phyloP scores from a whole-genome alignment of 2,329 filamentous ascomycete genomes.

The Magnaporthiopsis poae region DNA sequence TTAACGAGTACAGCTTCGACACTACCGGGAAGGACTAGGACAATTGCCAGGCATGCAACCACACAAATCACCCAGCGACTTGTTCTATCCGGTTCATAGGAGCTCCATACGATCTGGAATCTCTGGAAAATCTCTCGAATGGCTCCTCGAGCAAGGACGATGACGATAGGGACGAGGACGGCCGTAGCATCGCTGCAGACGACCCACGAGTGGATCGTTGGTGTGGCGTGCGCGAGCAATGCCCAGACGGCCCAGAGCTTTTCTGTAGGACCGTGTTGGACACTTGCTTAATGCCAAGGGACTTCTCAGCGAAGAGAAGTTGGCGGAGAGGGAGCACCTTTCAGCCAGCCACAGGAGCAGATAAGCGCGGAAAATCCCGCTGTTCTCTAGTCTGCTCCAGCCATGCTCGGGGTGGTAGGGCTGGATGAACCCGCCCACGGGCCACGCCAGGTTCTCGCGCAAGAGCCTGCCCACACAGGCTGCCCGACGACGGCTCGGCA shows the following conservation, averaged over 20 bases:
- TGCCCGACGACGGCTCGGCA: too few species aligned
- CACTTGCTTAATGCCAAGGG: constrained; percentile 49
- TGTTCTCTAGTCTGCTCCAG: too few species aligned
- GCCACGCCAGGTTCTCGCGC: too few species aligned
- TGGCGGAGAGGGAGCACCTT: constrained; percentile 53
- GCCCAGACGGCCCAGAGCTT: constrained; percentile 64
- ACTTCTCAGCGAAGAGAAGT: constrained; percentile 44
- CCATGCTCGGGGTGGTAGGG: too few species aligned
- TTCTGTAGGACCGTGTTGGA: constrained; percentile 63
- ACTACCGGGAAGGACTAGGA: constrained; percentile 16
- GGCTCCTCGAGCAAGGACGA: constrained; percentile 15
- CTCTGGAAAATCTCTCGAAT: constrained; percentile 52
- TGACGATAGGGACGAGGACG: constrained; percentile 25
- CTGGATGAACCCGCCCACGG: too few species aligned
- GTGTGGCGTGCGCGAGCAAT: constrained; percentile 32
- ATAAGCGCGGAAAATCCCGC: too few species aligned
- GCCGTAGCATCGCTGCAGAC: constrained; percentile 23
- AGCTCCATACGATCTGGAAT: constrained; percentile 54
- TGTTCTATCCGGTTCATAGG: constrained; percentile 55
- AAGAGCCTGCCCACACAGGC: too few species aligned
- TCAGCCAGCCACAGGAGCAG: constrained; percentile 37
- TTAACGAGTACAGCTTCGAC: constrained; percentile 39
- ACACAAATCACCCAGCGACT: constrained; percentile 57
- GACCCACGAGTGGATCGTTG: constrained; percentile 32
- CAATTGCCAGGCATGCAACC: constrained; percentile 62